Conservation (phyloP, 1,284 basidiomycete genomes). For the Gastroboletus turbinatus region DNA sequence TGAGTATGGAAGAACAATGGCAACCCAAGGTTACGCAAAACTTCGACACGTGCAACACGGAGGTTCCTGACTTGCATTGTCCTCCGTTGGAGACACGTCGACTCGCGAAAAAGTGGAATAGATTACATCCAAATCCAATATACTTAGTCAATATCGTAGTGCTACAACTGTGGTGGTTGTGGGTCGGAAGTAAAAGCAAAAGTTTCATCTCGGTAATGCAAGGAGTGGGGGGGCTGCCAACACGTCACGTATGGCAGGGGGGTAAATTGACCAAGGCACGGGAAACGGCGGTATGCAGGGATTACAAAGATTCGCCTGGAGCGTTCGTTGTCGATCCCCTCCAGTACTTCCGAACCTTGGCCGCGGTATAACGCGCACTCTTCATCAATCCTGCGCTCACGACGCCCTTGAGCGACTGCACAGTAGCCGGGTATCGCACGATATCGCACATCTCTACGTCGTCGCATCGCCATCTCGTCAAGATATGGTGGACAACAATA, state of each 20-base stretch:
- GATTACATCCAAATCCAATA: slow-evolving; percentile 21
- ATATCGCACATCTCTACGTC: slow-evolving; percentile 70
- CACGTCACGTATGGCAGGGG: neutral
- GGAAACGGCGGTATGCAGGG: neutral
- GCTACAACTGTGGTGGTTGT: slow-evolving; percentile 19
- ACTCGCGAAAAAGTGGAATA: slow-evolving; percentile 7
- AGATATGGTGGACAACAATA: neutral
- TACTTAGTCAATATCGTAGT: slow-evolving; percentile 17
- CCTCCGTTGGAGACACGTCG: neutral
- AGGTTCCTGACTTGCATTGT: neutral
- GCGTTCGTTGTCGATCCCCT: slow-evolving; percentile 36
- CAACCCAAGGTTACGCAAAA: too few species aligned
- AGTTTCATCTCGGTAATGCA: neutral
- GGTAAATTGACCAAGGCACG: neutral
- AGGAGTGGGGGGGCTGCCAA: slow-evolving; percentile 14
- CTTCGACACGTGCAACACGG: neutral
- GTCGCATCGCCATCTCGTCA: neutral
- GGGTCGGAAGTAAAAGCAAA: neutral
- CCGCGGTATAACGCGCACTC: slow-evolving; percentile 71
- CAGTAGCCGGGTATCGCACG: slow-evolving; percentile 79
- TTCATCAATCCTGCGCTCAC: slow-evolving; percentile 81
- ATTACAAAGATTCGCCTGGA: neutral
- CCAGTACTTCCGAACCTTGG: slow-evolving; percentile 87
- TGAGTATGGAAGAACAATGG: too few species aligned
- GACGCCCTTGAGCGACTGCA: slow-evolving; percentile 86